Evolutionary conservation across 2,329 filamentous ascomycete genomes (phyloP), one percentile per base, ranked within the genome.

Genomic region (Setomelanomma holmii): DNA sequence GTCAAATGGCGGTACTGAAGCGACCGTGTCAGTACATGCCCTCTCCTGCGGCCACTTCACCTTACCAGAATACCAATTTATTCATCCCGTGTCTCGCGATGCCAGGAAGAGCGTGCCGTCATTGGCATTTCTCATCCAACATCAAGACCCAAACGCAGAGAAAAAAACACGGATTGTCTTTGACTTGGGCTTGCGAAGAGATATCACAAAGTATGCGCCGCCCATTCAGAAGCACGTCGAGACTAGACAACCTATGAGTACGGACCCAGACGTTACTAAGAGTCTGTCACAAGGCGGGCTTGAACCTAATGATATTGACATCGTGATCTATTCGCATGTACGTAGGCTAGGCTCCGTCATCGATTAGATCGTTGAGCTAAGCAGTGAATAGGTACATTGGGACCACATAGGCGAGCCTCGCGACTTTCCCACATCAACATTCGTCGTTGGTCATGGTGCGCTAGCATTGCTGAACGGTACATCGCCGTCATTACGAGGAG

Each of bases 101-200:
- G 78, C 78, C 3, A 73, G 76, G 35, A 76, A 75, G 20, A 82
- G 78, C 1, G 82, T 84, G 0, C 83, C 82, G 0, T 85, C 81
- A 0, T 71, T 86, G 5, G 76, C 77, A 0, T 85, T 85, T 55
- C 73, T 85, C 3, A 77, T 85, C 35, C 77, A 76, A n/a, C 82
- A 84, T 59, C 69, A 71, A 2, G 70, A 76, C 4, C 64, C 64
- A 17, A 62, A 66, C 16, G 71, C 71, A 4, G 69, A 70, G 4
- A 72, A 71, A 21, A 56, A 61, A 1, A 72, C 69, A 56, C 73
- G 63, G 46, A 74, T 84, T 5, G 68, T 85, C 33, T 85, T 85
- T 61, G 83, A 86, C 53, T 72, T 86, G 0, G 82, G 83, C 1
- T 62, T 85, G 23, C 78, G 82, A 45, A 73, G 76, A 43, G 74